Evolutionary conservation across 129 eudicot species (phyloP).

Genomic region (Gnaphalium uliginosum): DNA sequence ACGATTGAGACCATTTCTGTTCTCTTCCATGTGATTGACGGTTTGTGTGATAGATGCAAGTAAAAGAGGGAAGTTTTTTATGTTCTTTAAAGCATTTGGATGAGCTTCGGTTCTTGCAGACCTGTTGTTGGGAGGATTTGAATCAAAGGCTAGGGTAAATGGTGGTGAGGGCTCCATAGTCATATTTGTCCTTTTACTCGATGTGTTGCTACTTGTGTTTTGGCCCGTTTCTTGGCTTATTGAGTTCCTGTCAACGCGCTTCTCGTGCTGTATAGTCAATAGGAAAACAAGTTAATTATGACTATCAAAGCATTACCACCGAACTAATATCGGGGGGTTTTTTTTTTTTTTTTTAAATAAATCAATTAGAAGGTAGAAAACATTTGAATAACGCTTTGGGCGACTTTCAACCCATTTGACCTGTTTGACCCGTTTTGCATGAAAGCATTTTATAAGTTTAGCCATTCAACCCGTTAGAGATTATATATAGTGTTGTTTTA

Average conservation of each 20-base stretch:
- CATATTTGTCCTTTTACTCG: constrained; percentile 30
- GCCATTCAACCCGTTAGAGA: not conserved
- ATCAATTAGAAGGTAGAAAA: not conserved
- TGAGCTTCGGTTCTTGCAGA: constrained; percentile 81
- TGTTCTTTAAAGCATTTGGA: constrained; percentile 81
- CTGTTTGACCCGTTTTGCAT: not conserved
- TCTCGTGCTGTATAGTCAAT: constrained; percentile 39
- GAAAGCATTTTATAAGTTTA: not conserved
- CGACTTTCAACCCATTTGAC: not conserved
- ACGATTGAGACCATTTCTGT: constrained; percentile 47
- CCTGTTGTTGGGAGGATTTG: constrained; percentile 42
- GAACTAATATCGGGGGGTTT: no score
- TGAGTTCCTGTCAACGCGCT: constrained; percentile 29
- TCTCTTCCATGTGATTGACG: constrained; percentile 58
- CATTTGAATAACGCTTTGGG: not conserved
- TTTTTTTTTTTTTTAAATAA: no score
- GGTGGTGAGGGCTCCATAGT: constrained; percentile 46
- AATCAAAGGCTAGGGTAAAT: constrained; percentile 46
- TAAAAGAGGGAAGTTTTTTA: constrained; percentile 74
- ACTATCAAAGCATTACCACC: no score
- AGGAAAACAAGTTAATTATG: not conserved
- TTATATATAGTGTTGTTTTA: not conserved
- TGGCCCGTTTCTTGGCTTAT: constrained; percentile 36
- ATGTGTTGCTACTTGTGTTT: constrained; percentile 37
- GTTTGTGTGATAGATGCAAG: constrained; percentile 71